Percentiles rank a stretch among this genome's conserved stretches.
These are phyloP conservation scores for Eragrostis tef DNA, from an alignment of 202 grass and related monocot species.

Conservation along the genomic window DNA sequence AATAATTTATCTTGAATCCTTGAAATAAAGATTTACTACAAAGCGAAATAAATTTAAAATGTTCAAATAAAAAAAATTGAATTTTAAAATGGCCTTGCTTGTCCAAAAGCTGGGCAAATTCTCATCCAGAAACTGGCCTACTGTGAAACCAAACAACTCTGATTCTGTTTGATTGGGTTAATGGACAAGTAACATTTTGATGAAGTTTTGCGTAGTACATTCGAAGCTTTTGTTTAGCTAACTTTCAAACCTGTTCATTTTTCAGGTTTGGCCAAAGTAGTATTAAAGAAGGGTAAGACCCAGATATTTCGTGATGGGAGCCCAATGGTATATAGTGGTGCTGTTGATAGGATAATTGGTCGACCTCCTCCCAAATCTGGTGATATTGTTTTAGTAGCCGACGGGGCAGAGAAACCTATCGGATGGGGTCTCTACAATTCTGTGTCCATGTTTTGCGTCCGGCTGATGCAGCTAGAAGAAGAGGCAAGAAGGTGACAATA, in stretches of 20 bases:
- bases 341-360: slow-evolving; percentile 78
- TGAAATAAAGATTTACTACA: neutral
- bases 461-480: slow-evolving; percentile 94
- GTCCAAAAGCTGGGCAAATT: neutral
- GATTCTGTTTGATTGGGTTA: slow-evolving; percentile 10
- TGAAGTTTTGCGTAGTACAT: neutral
- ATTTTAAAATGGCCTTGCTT: neutral
- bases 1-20: neutral
- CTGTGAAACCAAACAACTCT: neutral
- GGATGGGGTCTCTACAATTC: slow-evolving; percentile 95
- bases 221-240: slow-evolving; percentile 19
- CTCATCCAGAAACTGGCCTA: neutral
- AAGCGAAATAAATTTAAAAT: neutral
- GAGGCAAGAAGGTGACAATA: slow-evolving; percentile 71
- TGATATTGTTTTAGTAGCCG: slow-evolving; percentile 84
- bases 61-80: neutral
- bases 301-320: slow-evolving; percentile 88
- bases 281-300: slow-evolving; percentile 92
- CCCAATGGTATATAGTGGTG: slow-evolving; percentile 97
- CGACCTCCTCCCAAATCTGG: slow-evolving; percentile 79
- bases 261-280: slow-evolving; percentile 83
- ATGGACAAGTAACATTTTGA: neutral
- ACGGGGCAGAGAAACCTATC: slow-evolving; percentile 80
- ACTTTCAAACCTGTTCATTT: neutral
- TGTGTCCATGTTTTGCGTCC: slow-evolving; percentile 95